These are phyloP conservation scores for Dothideomycetidae sp. DNA, from an alignment of 2,329 filamentous ascomycete species.

Conservation along the genomic window DNA sequence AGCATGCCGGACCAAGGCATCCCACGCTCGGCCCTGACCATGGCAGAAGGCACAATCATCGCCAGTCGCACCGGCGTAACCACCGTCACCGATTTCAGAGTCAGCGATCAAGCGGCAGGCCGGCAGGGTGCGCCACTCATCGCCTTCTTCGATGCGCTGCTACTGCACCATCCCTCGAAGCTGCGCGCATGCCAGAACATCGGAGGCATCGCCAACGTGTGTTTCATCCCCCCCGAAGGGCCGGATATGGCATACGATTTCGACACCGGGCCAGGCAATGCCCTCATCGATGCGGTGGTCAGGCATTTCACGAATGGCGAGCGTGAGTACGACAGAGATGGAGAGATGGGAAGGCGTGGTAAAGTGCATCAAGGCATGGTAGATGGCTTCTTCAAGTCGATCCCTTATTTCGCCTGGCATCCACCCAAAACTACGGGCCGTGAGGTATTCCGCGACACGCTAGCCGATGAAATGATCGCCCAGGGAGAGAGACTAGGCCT, in stretches of 20 bases:
- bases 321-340: conserved; percentile 22
- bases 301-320: conserved; percentile 20
- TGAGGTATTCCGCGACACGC: conserved; percentile 45
- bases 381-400: conserved; percentile 22
- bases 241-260: conserved; percentile 19
- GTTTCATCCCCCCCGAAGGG: conserved; percentile 40
- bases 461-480: conserved; percentile 39
- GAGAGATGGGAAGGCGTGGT: conserved; percentile 18
- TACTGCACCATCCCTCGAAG: conserved; percentile 43
- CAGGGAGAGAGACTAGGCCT: conserved; percentile 33
- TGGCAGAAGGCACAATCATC: conserved; percentile 44
- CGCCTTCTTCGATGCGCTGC: conserved; percentile 42
- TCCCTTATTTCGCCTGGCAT: conserved; percentile 34
- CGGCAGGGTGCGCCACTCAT: conserved; percentile 43
- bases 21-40: conserved; percentile 36
- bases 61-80: conserved; percentile 43
- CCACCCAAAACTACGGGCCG: conserved; percentile 45
- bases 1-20: conserved; percentile 38
- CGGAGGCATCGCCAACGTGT: conserved; percentile 46
- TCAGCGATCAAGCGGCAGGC: conserved; percentile 42
- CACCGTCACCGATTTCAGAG: conserved; percentile 43
- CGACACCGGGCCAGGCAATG: conserved; percentile 22
- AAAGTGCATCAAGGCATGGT: conserved; percentile 20
- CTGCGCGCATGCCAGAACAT: conserved; percentile 48
- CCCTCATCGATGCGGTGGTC: conserved; percentile 22